Evolutionary conservation across 495 filamentous ascomycete genomes (phyloP), one percentile per base, ranked within the genome.

Genomic region (Clohesyomyces aquaticus): DNA sequence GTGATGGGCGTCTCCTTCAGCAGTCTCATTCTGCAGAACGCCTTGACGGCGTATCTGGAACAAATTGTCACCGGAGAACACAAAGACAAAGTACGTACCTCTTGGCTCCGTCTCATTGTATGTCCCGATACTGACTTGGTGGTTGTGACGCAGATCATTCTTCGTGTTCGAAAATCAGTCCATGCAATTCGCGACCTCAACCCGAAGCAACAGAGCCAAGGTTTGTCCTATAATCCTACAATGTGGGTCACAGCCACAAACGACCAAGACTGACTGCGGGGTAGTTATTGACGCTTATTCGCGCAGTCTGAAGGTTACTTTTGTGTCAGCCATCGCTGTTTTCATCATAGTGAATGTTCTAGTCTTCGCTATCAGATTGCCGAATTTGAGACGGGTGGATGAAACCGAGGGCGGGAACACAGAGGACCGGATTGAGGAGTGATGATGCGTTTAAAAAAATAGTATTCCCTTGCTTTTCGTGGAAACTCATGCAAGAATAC

Each of bases 11-110:
- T 92, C 26, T 82, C 88, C 3, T 77, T 79, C 27, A 88, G 85
- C 58, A 90, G 87, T 70, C 80, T 91, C 67, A 83, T 92, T 23
- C 78, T 93, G 61, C 90, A 93, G 74, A 92, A 92, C 71, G 78
- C 81, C 2, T 78, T 93, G 28, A 66, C 81, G 22, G 80, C 77
- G 11, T 84, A 85, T 53, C 77, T 93, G 0, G 74, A 84, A 0
- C 61, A 73, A 45, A 77, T 80, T 42, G 84, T 92, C 0, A 80
- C 76, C 0, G 85, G 83, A 0, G 74, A 77, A 0, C 75, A 82
- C 12, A 86, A 82, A 59, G 74, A 80, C 8, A 51, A 77, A 29
- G 77, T 84, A 48, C n/a, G 8, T 57, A 28, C 54, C 16, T 14
- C n/a, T 51, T 19, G 23, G 49, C 32, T 19, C 28, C 27, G 29